Percentiles rank a stretch among this genome's conserved stretches.
phyloP scores from a whole-genome alignment of 1,284 basidiomycete genomes.

The Microbotryum intermedium region DNA sequence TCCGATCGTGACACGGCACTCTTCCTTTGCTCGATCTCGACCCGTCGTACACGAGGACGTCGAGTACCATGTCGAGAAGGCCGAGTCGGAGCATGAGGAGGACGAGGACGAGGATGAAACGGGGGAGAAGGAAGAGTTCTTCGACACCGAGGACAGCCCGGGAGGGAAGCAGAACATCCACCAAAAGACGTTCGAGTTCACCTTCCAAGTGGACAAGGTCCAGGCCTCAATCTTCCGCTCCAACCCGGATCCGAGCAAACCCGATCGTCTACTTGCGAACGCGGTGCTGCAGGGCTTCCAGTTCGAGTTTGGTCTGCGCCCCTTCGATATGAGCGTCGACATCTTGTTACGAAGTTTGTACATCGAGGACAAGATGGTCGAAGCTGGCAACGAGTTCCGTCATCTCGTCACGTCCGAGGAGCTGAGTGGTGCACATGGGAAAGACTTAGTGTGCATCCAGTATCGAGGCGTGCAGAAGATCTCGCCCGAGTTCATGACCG shows the following conservation, averaged over 20 bases:
- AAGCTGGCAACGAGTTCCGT: constrained; percentile 47
- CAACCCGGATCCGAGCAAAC: constrained; percentile 45
- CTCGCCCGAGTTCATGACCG: constrained; percentile 76
- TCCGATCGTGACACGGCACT: constrained; percentile 1
- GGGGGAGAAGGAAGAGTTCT: constrained; percentile 56
- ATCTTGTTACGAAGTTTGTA: constrained; percentile 61
- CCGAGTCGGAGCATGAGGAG: constrained; percentile 22
- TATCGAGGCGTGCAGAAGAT: constrained; percentile 74
- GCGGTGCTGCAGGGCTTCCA: constrained; percentile 73
- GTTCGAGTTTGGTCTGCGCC: constrained; percentile 62
- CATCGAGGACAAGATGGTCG: constrained; percentile 57
- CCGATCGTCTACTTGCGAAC: constrained; percentile 67
- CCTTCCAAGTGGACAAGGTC: constrained; percentile 83
- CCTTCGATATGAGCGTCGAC: constrained; percentile 81
- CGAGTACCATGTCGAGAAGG: constrained; percentile 41
- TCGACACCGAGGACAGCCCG: constrained; percentile 61
- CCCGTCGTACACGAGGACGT: constrained; percentile 49
- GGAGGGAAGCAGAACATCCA: constrained; percentile 55
- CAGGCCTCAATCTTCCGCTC: constrained; percentile 73
- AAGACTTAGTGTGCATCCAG: constrained; percentile 72
- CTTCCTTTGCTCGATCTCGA: constrained; percentile 21
- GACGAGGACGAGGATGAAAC: constrained; percentile 31
- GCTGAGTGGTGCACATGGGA: constrained; percentile 37
- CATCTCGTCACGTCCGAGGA: constrained; percentile 68
- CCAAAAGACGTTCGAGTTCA: constrained; percentile 80